Conservation (phyloP, 169 alveolate species). For the Plasmodium inui region DNA sequence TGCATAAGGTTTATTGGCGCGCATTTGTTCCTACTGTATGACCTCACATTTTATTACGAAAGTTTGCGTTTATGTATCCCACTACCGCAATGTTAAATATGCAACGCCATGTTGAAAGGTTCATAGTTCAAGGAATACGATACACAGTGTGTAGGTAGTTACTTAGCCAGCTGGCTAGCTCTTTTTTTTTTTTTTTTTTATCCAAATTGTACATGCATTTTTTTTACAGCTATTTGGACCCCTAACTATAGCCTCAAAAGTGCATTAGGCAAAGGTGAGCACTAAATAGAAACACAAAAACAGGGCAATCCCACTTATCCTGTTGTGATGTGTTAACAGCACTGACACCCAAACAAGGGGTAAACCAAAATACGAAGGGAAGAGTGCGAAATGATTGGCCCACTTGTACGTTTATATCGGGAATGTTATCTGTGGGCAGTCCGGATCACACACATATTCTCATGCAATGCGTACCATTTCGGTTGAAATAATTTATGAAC, state of each 20-base stretch:
- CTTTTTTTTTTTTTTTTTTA: neutral
- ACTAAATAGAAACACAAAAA: neutral
- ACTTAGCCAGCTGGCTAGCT: neutral
- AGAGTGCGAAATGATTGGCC: neutral
- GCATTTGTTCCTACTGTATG: neutral
- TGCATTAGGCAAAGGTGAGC: neutral
- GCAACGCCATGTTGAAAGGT: neutral
- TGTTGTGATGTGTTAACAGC: neutral
- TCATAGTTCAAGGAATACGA: neutral
- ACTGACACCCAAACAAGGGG: neutral
- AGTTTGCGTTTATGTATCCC: neutral
- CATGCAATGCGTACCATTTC: neutral
- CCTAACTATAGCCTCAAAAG: neutral
- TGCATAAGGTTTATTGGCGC: neutral
- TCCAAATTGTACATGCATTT: slow-evolving; percentile 2
- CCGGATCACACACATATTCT: neutral
- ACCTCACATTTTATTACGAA: neutral
- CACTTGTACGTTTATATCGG: neutral
- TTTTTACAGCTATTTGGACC: neutral
- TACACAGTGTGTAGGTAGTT: neutral
- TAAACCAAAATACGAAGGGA: neutral
- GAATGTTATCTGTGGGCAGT: neutral
- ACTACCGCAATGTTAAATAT: neutral
- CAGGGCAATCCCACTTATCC: neutral
- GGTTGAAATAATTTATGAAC: neutral